These are phyloP conservation scores for Neurospora intermedia DNA, from an alignment of 495 filamentous ascomycete genomes.

Conservation along the genomic window DNA sequence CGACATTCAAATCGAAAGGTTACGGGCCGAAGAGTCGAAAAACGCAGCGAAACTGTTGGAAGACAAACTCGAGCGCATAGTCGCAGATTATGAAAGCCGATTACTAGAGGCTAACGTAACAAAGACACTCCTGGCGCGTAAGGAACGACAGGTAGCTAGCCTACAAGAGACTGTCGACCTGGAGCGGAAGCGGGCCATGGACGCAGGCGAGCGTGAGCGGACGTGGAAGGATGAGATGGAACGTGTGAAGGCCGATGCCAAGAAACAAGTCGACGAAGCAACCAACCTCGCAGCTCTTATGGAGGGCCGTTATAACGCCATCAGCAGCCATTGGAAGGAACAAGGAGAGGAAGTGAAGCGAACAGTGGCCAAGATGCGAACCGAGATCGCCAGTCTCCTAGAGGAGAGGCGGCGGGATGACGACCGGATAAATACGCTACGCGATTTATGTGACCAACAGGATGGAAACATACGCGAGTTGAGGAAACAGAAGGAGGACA, in stretches of 20 bases:
- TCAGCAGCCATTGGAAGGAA: slow-evolving; percentile 53
- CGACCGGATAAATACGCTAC: slow-evolving; percentile 44
- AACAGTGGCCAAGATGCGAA: slow-evolving; percentile 42
- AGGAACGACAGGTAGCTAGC: slow-evolving; percentile 72
- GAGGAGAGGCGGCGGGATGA: slow-evolving; percentile 46
- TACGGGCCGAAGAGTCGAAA: slow-evolving; percentile 61
- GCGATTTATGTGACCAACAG: slow-evolving; percentile 59
- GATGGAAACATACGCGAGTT: slow-evolving; percentile 52
- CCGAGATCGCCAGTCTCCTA: slow-evolving; percentile 35
- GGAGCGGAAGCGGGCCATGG: slow-evolving; percentile 52
- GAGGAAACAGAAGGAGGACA: slow-evolving; percentile 47
- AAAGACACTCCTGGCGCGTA: slow-evolving; percentile 59
- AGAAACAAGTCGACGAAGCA: slow-evolving; percentile 52
- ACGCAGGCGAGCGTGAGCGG: slow-evolving; percentile 48
- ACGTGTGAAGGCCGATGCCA: slow-evolving; percentile 47
- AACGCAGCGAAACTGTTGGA: slow-evolving; percentile 62
- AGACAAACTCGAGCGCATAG: slow-evolving; percentile 58
- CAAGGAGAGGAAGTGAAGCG: slow-evolving; percentile 50
- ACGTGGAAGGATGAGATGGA: slow-evolving; percentile 53
- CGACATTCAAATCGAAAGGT: slow-evolving; percentile 63
- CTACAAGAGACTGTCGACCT: slow-evolving; percentile 53
- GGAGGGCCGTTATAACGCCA: slow-evolving; percentile 59
- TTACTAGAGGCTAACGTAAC: slow-evolving; percentile 61
- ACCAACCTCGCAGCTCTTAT: slow-evolving; percentile 42
- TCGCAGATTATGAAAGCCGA: slow-evolving; percentile 54